Conservation (phyloP, 2,329 filamentous ascomycete genomes). For the Colletotrichum tanaceti region DNA sequence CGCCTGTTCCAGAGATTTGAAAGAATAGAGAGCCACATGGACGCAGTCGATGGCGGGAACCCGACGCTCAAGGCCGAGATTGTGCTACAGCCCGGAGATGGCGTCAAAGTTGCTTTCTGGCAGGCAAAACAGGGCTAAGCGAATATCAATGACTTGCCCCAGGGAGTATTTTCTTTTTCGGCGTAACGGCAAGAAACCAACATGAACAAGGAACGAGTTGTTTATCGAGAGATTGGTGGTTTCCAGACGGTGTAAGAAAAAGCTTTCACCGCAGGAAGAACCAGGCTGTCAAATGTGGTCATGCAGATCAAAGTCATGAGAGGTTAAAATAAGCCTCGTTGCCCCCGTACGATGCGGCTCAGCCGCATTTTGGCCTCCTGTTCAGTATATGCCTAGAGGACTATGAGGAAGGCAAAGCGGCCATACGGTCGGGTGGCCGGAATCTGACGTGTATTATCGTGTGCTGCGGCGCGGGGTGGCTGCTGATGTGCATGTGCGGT, state of each 20-base stretch:
- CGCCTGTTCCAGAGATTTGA: constrained; percentile 79
- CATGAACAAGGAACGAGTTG: background rate
- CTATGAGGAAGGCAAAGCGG: background rate
- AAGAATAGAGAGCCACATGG: constrained; percentile 68
- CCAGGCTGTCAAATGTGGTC: background rate
- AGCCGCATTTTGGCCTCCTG: background rate
- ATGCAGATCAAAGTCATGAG: background rate
- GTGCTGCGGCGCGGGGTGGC: background rate
- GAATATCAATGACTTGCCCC: too few species aligned
- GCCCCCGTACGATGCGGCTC: background rate
- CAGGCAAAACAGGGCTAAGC: constrained; percentile 50
- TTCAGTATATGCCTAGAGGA: background rate
- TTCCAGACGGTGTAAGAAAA: background rate
- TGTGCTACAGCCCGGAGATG: constrained; percentile 68
- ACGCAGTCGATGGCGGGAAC: constrained; percentile 63
- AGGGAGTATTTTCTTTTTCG: background rate
- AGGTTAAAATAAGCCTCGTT: constrained; percentile 11
- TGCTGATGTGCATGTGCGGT: constrained; percentile 1
- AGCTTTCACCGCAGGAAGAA: background rate
- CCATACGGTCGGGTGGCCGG: background rate
- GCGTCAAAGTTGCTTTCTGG: constrained; percentile 68
- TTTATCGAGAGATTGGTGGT: background rate
- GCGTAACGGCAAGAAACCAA: background rate
- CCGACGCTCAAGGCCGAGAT: constrained; percentile 69
- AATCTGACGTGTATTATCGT: background rate